These are phyloP conservation scores for Trichoderma virens DNA, from an alignment of 495 filamentous ascomycete genomes.

Conservation along the genomic window DNA sequence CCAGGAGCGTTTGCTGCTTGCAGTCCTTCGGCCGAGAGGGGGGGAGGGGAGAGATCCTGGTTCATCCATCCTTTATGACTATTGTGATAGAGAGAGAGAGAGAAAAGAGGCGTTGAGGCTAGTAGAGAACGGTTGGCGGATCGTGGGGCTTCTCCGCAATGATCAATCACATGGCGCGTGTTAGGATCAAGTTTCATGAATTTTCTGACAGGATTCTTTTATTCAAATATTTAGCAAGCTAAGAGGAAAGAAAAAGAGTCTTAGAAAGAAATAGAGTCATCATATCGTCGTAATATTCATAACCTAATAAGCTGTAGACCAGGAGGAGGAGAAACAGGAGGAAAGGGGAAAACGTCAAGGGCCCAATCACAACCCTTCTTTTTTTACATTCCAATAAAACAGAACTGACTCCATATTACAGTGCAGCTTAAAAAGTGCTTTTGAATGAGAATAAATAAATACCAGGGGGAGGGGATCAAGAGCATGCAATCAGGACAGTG, in stretches of 20 bases:
- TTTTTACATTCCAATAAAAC: background rate
- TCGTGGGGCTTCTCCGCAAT: background rate
- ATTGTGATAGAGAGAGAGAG: background rate
- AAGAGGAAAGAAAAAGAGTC: background rate
- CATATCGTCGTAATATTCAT: slow-evolving; percentile 3
- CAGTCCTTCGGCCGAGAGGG: background rate
- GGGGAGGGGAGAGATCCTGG: background rate
- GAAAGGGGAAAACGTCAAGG: background rate
- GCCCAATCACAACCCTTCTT: background rate
- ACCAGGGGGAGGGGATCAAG: background rate
- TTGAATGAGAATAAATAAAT: background rate
- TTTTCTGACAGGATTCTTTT: background rate
- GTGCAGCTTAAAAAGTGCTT: background rate
- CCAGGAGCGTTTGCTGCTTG: background rate
- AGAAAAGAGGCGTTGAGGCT: too few species aligned
- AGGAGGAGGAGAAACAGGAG: background rate
- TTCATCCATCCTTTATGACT: background rate
- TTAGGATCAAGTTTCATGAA: background rate
- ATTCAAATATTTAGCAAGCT: background rate
- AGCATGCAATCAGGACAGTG: background rate
- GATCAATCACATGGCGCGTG: background rate
- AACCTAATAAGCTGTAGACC: background rate
- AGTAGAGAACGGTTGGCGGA: too few species aligned
- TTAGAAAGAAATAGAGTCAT: background rate
- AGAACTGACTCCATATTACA: slow-evolving; percentile 1